Evolutionary conservation across 306 rosid species (phyloP), one percentile per base, ranked within the genome.

Genomic region (Geum urbanum): DNA sequence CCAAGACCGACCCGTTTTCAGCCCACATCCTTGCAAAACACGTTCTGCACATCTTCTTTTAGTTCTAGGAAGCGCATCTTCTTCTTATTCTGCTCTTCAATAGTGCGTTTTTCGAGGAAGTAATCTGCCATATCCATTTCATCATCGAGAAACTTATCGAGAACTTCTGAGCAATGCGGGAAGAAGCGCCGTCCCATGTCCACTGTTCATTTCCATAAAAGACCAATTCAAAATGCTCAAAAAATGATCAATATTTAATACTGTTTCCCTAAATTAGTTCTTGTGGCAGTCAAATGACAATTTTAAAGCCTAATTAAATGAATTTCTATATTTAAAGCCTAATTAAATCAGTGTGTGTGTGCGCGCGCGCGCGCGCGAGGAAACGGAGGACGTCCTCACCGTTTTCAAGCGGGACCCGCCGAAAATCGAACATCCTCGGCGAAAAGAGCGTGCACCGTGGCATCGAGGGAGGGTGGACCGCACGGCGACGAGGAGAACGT

Each of bases 121-220:
- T 85, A 86, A 63, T 94, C 97, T 0, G 87, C 87, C 87, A 86
- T 84, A 37, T 91, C 87, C 81, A 86, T 79, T 13, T 88, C 94
- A 1, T 59, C 64, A 6, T 88, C 92, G 6, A 95, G 78, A 76
- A 87, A 87, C 71, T 78, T 86, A 62, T 95, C 96, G 13, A 95
- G 86, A 79, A 87, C 92, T 67, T 91, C 95, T 12, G 99, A 95
- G 79, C 99, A 95, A 77, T 83, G 84, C 13, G 99, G 97, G 75
- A 95, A 95, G 85, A 63, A 95, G 19, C 87, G 96, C 58, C 91
- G 83, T 1, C 99, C 99, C 58, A 77, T 84, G 68, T 86, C 86
- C 77, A 95, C 99, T 91, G 92, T 48, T 74, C 32, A 67, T 9
- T 4, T 65, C 35, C 54, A 70, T 8, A 55, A 18, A n/a, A 82